Percentiles rank a stretch among this genome's conserved stretches.
phyloP scores from a whole-genome alignment of 805 yeast genomes.

The Yarrowia phangngaensis region DNA sequence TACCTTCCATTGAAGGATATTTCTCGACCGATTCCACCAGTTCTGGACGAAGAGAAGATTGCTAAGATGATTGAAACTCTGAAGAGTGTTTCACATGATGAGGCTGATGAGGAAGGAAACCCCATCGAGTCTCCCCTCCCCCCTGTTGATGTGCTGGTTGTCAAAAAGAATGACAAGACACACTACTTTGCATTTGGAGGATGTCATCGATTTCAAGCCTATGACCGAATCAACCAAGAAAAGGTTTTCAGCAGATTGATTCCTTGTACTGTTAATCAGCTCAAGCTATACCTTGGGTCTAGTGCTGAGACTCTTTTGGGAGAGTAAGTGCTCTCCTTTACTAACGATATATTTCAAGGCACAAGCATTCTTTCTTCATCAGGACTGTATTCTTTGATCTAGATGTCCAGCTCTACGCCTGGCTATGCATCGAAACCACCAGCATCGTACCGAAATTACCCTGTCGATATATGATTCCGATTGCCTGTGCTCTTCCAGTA shows the following conservation, averaged over 20 bases:
- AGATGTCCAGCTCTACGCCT: too few species aligned
- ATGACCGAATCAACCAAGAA: slow-evolving; percentile 52
- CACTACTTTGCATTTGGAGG: slow-evolving; percentile 82
- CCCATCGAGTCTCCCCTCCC: slow-evolving; percentile 58
- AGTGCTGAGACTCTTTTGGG: slow-evolving; percentile 32
- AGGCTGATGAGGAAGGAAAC: too few species aligned
- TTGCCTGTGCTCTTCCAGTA: too few species aligned
- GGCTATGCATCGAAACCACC: too few species aligned
- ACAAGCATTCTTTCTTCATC: too few species aligned
- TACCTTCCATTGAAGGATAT: slow-evolving; percentile 65
- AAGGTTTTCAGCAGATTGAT: slow-evolving; percentile 63
- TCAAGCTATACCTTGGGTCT: slow-evolving; percentile 66
- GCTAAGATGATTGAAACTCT: slow-evolving; percentile 58
- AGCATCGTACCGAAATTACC: too few species aligned
- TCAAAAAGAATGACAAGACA: slow-evolving; percentile 57
- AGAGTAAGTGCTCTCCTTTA: too few species aligned
- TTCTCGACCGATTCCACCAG: slow-evolving; percentile 81
- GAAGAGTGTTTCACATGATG: slow-evolving; percentile 42
- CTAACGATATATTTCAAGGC: too few species aligned
- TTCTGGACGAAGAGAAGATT: slow-evolving; percentile 67
- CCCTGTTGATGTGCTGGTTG: slow-evolving; percentile 72
- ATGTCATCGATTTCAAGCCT: slow-evolving; percentile 85
- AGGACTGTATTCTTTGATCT: too few species aligned
- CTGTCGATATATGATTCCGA: too few species aligned
- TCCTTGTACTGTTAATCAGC: slow-evolving; percentile 69